A percentile compares a stretch with the other conserved stretches of the same genome.
Conservation (phyloP, 106 monocot species). For the Vanilla planifolia region DNA sequence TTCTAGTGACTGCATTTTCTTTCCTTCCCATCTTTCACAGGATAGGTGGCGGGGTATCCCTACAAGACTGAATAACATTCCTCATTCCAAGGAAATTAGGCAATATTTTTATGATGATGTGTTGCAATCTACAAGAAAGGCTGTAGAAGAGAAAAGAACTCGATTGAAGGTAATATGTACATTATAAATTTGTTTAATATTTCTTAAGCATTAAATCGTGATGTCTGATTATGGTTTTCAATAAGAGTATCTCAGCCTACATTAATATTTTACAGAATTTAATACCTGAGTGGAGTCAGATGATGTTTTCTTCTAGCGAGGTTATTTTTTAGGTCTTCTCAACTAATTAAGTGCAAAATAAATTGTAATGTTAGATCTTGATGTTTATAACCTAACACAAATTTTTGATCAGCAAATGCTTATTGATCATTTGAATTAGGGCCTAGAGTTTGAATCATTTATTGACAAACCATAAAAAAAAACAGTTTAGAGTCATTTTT, state of each 20-base stretch:
- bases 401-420: background rate
- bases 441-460: no score
- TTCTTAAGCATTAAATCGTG: no score
- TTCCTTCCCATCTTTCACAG: constrained; percentile 19
- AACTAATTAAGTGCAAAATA: background rate
- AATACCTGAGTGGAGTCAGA: no score
- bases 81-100: constrained; percentile 95
- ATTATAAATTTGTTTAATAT: no score
- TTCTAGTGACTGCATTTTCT: background rate
- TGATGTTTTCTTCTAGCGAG: no score
- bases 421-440: no score
- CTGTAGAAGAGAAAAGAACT: constrained; percentile 72
- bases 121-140: constrained; percentile 52
- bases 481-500: no score
- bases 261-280: no score
- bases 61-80: constrained; percentile 89
- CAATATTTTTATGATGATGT: constrained; percentile 88
- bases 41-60: constrained; percentile 91
- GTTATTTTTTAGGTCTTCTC: no score
- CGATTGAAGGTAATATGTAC: constrained; percentile 60
- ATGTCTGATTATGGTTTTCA: no score
- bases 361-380: background rate
- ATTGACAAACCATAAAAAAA: no score
- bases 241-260: no score
- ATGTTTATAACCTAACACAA: background rate